phyloP scores from a whole-genome alignment of 257 asterid genomes.

The Solanum tacnaense region DNA sequence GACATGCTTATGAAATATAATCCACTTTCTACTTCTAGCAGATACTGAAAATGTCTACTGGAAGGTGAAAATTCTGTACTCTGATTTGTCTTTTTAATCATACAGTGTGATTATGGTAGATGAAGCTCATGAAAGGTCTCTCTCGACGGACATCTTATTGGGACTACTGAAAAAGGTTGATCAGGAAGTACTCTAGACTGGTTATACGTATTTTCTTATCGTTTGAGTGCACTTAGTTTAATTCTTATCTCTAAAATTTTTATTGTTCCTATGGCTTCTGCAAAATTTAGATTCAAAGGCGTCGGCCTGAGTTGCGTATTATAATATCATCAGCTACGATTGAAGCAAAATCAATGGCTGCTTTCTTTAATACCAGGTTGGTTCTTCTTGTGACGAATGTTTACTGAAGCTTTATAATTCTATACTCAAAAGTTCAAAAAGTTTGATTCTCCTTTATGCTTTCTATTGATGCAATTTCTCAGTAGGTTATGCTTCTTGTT shows the following conservation, averaged over 20 bases:
- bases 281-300: constrained; percentile 56
- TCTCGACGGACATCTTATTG: constrained; percentile 84
- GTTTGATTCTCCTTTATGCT: neutral
- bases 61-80: neutral
- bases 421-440: neutral
- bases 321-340: constrained; percentile 93
- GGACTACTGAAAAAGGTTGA: constrained; percentile 93
- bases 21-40: neutral
- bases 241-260: neutral
- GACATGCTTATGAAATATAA: neutral
- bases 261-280: neutral
- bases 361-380: constrained; percentile 70
- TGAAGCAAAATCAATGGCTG: constrained; percentile 89
- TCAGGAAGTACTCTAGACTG: neutral
- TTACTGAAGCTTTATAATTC: neutral
- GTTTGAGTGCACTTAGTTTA: neutral
- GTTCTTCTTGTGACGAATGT: neutral
- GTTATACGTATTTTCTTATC: neutral
- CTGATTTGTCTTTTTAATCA: neutral
- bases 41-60: neutral
- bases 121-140: constrained; percentile 97
- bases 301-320: constrained; percentile 81
- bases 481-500: neutral
- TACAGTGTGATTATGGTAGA: constrained; percentile 93
- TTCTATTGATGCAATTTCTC: neutral